A percentile compares a stretch with the other conserved stretches of the same genome.
phyloP scores from a whole-genome alignment of 306 rosid genomes.

The Fragaria vesca region DNA sequence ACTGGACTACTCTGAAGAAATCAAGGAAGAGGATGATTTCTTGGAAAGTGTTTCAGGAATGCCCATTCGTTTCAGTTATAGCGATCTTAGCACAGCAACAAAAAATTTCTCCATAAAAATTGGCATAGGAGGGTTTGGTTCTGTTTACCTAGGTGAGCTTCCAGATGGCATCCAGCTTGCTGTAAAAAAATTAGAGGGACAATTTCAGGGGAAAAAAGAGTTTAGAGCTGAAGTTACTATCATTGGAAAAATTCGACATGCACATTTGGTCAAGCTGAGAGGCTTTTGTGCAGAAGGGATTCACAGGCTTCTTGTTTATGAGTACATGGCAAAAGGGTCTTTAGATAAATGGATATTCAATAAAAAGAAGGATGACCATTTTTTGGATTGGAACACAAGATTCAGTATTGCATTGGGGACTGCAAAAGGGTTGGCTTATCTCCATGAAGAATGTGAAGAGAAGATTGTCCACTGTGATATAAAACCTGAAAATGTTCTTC shows the following conservation, averaged over 20 bases:
- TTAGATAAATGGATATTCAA: conserved; percentile 66
- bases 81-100: conserved; percentile 43
- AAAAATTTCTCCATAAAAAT: conserved; percentile 45
- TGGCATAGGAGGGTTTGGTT: conserved; percentile 63
- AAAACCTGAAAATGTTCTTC: conserved; percentile 43
- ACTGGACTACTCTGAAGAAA: conserved; percentile 25
- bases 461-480: conserved; percentile 49
- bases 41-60: conserved; percentile 38
- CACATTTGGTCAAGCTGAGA: conserved; percentile 31
- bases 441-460: conserved; percentile 42
- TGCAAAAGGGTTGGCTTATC: conserved; percentile 41
- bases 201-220: conserved; percentile 34
- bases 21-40: conserved; percentile 44
- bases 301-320: conserved; percentile 61
- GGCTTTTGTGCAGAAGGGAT: conserved; percentile 61
- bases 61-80: conserved; percentile 48
- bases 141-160: conserved; percentile 51
- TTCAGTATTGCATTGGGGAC: conserved; percentile 41
- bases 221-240: conserved; percentile 39
- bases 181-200: conserved; percentile 36
- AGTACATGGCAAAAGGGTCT: conserved; percentile 72
- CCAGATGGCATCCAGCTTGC: conserved; percentile 42
- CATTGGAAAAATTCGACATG: conserved; percentile 38
- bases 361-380: conserved; percentile 15
- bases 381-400: conserved; percentile 40